Base-by-base conservation (phyloP, 805 yeast species). In the Hermanozyma aechmeae region DNA sequence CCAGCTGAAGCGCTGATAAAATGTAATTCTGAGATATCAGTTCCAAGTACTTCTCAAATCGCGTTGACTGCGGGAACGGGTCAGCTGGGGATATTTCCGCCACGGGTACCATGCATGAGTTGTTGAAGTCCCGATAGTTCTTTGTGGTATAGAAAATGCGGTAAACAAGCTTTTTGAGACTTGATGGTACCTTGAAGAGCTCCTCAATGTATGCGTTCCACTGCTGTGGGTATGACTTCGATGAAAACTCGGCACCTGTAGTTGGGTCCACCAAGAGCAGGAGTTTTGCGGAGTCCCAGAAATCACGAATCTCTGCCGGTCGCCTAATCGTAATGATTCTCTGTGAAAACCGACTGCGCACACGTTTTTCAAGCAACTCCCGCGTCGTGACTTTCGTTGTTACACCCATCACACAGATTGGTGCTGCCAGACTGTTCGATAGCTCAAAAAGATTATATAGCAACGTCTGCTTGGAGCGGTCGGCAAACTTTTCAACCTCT, bases 301-400 rank as follows among this genome's bases (percentile, higher is more conserved):
- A 82, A 10, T 61, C 68, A 1, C 66, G 72, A 3, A 73, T 42
- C 2, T 58, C 50, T 2, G 42, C 39, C 0, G 77, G 62, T 28
- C 74, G 75, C 15, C 71, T 70, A 21, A 85, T 60, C 12, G 68
- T 66, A 15, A 86, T 65, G 3, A 80, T 54, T 28, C 94, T 59
- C 47, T 89, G 96, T 12, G 92, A 77, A 50, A 87, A 92, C 39
- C 99, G 61, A 32, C 93, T 79, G 40, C 85, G 70, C 1, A 92
- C 97, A 44, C 99, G 68, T 47, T 89, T 92, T 47, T 92, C 99
- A 26, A 92, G 59, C 42, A 74, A 64, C 42, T 89, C 96, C 28
- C 87, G 64, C 1, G 85, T 68, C 5, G 82, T 83, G 27, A 84
- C 61, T 30, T 79, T 76, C 1, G 87, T 68, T 1, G 93, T 77